Percentiles rank a stretch among this genome's conserved stretches.
These are phyloP conservation scores for Stagonosporopsis tanaceti DNA, from an alignment of 2,329 filamentous ascomycete species.

Conservation along the genomic window DNA sequence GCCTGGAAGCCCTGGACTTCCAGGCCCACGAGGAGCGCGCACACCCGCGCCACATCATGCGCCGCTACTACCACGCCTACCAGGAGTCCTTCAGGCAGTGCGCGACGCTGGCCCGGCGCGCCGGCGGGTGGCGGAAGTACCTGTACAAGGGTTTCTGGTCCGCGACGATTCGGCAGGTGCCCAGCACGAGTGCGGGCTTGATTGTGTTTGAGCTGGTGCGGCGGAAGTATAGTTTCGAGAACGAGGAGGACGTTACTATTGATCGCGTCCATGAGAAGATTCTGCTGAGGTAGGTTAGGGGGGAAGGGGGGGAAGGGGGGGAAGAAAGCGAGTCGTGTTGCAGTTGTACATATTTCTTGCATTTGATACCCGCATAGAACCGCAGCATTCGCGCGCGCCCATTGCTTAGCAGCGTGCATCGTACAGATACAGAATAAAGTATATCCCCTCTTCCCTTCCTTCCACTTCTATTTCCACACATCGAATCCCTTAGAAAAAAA, in stretches of 20 bases:
- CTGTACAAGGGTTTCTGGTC: slow-evolving; percentile 76
- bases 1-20: slow-evolving; percentile 75
- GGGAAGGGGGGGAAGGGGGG: no score
- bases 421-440: no score
- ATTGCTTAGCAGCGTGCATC: no score
- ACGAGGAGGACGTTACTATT: slow-evolving; percentile 57
- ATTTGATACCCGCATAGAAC: slow-evolving; percentile 6
- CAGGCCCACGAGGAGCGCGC: slow-evolving; percentile 53
- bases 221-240: slow-evolving; percentile 73
- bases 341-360: not conserved
- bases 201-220: slow-evolving; percentile 82
- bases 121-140: slow-evolving; percentile 67
- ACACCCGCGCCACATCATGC: slow-evolving; percentile 52
- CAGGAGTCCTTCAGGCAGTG: slow-evolving; percentile 71
- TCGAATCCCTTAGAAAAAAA: no score
- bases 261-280: slow-evolving; percentile 68
- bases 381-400: not conserved
- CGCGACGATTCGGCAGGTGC: slow-evolving; percentile 76
- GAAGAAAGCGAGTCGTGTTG: no score
- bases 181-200: slow-evolving; percentile 77
- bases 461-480: no score
- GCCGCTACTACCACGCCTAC: slow-evolving; percentile 75
- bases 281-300: not conserved
- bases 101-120: slow-evolving; percentile 64
- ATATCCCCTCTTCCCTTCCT: not conserved